These are phyloP conservation scores for Penicillium sp. DNA, from an alignment of 2,329 filamentous ascomycete species.

Conservation along the genomic window DNA sequence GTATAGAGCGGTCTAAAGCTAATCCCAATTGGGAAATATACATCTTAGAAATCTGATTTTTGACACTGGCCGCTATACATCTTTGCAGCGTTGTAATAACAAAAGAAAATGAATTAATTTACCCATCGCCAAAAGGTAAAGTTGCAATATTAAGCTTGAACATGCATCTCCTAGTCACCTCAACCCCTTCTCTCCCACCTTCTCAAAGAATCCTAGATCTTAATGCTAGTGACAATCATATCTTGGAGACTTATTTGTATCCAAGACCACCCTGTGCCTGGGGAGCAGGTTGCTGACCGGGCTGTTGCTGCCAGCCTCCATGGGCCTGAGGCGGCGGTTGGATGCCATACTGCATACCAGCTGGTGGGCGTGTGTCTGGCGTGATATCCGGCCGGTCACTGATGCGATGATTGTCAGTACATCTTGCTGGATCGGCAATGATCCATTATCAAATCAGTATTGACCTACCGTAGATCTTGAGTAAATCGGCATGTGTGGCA, in stretches of 20 bases:
- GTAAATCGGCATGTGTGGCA: slow-evolving; percentile 41
- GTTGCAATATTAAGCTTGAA: neutral
- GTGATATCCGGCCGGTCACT: slow-evolving; percentile 42
- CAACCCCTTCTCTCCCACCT: neutral
- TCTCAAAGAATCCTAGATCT: neutral
- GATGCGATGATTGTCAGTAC: neutral
- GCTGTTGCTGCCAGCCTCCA: slow-evolving; percentile 12
- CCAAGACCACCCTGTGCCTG: slow-evolving; percentile 20
- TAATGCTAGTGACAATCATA: neutral
- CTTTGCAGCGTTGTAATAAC: no score
- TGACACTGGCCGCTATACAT: no score
- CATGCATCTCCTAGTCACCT: neutral
- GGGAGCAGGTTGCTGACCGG: slow-evolving; percentile 17
- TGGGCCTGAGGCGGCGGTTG: slow-evolving; percentile 28
- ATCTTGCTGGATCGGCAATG: no score
- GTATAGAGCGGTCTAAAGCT: no score
- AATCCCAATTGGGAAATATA: no score
- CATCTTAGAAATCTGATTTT: no score
- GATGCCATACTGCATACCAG: slow-evolving; percentile 28
- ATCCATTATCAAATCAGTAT: neutral
- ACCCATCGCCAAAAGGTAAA: slow-evolving; percentile 2
- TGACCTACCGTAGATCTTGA: slow-evolving; percentile 38
- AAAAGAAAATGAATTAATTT: neutral
- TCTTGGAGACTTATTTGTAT: slow-evolving; percentile 4
- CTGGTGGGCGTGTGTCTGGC: slow-evolving; percentile 36